phyloP scores from a whole-genome alignment of 768 basidiomycete species.

The Mycena metata region DNA sequence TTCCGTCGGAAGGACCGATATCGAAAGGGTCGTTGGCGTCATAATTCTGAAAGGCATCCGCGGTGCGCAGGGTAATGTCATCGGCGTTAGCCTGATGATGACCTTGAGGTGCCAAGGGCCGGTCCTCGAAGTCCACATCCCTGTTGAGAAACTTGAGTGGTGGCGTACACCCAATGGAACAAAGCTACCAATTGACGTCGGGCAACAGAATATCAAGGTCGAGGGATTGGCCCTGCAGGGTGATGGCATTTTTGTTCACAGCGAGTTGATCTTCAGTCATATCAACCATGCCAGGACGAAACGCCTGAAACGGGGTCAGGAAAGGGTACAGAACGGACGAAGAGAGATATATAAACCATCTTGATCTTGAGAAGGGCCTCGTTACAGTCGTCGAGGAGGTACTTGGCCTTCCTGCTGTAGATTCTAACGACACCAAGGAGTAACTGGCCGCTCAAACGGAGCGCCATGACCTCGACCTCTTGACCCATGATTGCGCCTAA shows the following conservation, averaged over 20 bases:
- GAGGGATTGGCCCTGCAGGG: conserved; percentile 80
- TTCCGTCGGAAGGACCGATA: conserved; percentile 83
- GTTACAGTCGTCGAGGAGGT: conserved; percentile 97
- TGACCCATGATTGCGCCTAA: conserved; percentile 93
- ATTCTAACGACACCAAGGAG: conserved; percentile 97
- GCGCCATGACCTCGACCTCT: conserved; percentile 93
- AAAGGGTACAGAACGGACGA: background rate
- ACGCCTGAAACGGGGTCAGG: conserved; percentile 68
- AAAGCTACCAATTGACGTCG: conserved; percentile 81
- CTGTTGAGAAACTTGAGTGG: conserved; percentile 54
- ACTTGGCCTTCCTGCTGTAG: conserved; percentile 98
- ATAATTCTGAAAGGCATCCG: conserved; percentile 73
- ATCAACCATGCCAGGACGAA: conserved; percentile 95
- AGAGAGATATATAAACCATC: conserved; percentile 70
- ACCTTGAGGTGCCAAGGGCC: conserved; percentile 73
- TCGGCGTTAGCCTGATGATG: conserved; percentile 88
- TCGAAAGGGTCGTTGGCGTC: conserved; percentile 83
- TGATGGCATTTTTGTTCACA: conserved; percentile 90
- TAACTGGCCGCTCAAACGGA: conserved; percentile 96
- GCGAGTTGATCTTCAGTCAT: conserved; percentile 95
- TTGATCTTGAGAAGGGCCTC: conserved; percentile 96
- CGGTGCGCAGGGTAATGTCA: conserved; percentile 89
- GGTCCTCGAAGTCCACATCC: conserved; percentile 85
- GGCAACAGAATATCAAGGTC: conserved; percentile 86
- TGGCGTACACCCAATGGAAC: background rate